These are phyloP conservation scores for Claviceps sorghi DNA, from an alignment of 2,329 filamentous ascomycete genomes.

Conservation along the genomic window DNA sequence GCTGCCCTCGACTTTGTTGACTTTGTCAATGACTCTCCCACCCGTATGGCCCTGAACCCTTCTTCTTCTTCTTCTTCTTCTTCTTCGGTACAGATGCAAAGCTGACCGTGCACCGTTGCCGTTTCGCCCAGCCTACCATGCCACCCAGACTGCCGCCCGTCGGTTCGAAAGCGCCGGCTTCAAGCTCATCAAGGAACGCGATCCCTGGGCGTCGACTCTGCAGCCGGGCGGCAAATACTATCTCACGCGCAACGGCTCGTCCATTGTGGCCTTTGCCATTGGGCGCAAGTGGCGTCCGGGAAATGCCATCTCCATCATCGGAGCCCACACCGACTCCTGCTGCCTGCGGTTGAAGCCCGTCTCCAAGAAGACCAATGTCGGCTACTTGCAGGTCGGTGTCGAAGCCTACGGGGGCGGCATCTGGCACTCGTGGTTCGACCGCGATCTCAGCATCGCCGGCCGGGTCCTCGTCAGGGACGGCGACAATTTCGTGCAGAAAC, in stretches of 20 bases:
- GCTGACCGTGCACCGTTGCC: not conserved
- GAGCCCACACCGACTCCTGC: slow-evolving; percentile 90
- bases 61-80: not conserved
- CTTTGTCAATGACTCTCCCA: slow-evolving; percentile 89
- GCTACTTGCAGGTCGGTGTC: slow-evolving; percentile 87
- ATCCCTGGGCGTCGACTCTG: slow-evolving; percentile 69
- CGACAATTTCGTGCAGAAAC: slow-evolving; percentile 61
- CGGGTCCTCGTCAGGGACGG: slow-evolving; percentile 66
- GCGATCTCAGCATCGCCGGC: slow-evolving; percentile 81
- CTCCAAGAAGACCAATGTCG: slow-evolving; percentile 72
- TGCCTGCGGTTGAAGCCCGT: slow-evolving; percentile 87
- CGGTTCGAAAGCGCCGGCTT: slow-evolving; percentile 76
- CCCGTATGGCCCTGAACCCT: slow-evolving; percentile 45
- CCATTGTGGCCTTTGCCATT: slow-evolving; percentile 83
- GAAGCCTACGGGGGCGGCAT: slow-evolving; percentile 95
- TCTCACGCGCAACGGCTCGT: slow-evolving; percentile 83
- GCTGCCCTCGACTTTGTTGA: slow-evolving; percentile 72
- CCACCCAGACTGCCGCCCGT: slow-evolving; percentile 62
- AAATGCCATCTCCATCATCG: slow-evolving; percentile 83
- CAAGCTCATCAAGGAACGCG: slow-evolving; percentile 74
- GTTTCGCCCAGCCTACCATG: slow-evolving; percentile 64
- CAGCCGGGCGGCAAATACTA: slow-evolving; percentile 89
- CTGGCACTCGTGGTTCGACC: slow-evolving; percentile 98
- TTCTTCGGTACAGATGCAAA: not conserved
- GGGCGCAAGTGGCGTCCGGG: slow-evolving; percentile 83